Conservation (phyloP, 257 asterid genomes). For the Plantago ovata region DNA sequence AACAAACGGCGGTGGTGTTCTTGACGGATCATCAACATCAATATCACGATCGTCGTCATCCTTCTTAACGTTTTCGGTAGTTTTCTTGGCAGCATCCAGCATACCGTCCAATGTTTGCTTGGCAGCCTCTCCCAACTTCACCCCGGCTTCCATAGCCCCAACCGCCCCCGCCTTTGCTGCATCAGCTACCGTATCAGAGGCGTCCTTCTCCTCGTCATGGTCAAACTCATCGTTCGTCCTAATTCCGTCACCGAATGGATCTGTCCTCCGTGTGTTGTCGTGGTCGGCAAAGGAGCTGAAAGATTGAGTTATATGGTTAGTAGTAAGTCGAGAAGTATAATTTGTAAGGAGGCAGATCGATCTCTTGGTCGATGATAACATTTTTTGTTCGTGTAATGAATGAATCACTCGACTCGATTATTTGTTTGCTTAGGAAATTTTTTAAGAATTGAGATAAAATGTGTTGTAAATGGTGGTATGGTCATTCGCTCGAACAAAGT, state of each 20-base stretch:
- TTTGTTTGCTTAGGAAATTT: no score
- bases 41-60: conserved; percentile 9
- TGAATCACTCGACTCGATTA: no score
- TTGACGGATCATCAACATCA: not conserved
- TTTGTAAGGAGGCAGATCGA: no score
- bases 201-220: conserved; percentile 5
- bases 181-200: conserved; percentile 19
- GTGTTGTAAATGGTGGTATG: no score
- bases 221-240: conserved; percentile 1
- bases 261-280: no score
- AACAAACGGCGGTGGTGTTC: not conserved
- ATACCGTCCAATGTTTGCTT: conserved; percentile 35
- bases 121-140: conserved; percentile 38
- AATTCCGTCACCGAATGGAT: not conserved
- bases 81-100: conserved; percentile 36
- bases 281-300: no score
- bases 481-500: no score
- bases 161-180: conserved; percentile 27
- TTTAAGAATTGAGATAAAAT: no score
- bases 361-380: no score
- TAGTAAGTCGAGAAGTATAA: no score
- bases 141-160: conserved; percentile 37
- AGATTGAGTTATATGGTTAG: no score
- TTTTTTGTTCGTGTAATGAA: no score
- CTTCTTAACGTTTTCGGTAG: conserved; percentile 25